Base-by-base conservation (phyloP, 2,329 filamentous ascomycete genomes). In the Botrytis elliptica region DNA sequence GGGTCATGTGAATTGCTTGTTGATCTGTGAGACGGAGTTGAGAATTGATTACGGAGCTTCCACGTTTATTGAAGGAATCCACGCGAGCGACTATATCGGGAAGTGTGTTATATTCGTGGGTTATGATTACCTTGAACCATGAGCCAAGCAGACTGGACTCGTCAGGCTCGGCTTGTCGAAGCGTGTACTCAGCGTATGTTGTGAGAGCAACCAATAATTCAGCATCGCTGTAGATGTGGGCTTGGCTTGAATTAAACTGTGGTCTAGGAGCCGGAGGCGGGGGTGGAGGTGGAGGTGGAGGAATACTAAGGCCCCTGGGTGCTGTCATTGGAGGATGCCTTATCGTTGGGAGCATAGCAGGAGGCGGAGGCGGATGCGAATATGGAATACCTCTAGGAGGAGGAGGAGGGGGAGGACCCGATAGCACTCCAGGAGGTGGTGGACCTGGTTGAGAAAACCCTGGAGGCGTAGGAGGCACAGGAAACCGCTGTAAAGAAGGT, bases 161-260 rank as follows among this genome's bases (percentile, higher is more conserved):
- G 1, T 55, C n/a, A 16, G 71, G 25, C 16, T 74, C 70, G 6
- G 62, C 67, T 33, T 72, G 36, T 22, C 76, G 78, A 46, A 79
- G 68, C 0, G 76, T 78, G 57, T 75, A 79, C 52, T 77, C 75
- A 20, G 62, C 73, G 60, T 77, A 79, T 3, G 73, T 75, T 67
- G 76, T 78, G 4, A 79, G 60, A 29, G 75, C 75, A 4, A 73
- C 16, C 0, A 49, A 36, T 29, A 75, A 72, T 16, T 77, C 75
- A 29, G 74, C n/a, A 16, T 78, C 74, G 3, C 69, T 75, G 12
- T 71, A 22, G 9, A 68, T 44, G 8, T 71, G 73, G 20, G 44
- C 74, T 33, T 77, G 74, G 36, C 55, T 74, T 10, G 12, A 5
- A n/a, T n/a, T 49, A 7, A 22, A 36, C 25, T 69, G 4, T 29